Percentiles rank a stretch among this genome's conserved stretches.
phyloP scores from a whole-genome alignment of 257 asterid genomes.

The Gardenia jasminoides region DNA sequence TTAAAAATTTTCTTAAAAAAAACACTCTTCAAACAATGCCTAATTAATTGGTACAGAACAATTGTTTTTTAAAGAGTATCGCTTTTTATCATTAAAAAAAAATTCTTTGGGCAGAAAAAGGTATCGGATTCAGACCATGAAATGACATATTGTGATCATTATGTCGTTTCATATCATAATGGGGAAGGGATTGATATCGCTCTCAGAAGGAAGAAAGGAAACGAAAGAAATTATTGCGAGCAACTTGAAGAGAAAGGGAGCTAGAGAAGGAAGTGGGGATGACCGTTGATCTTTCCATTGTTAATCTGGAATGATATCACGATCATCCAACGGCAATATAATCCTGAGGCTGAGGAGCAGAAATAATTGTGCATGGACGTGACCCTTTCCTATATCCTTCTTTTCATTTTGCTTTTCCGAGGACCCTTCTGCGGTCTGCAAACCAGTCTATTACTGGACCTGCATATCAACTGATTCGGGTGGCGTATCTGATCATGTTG shows the following conservation, averaged over 20 bases:
- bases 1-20: too few relatives aligned
- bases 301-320: too few relatives aligned
- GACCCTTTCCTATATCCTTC: background rate
- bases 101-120: too few relatives aligned
- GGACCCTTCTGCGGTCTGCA: background rate
- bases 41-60: too few relatives aligned
- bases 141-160: conserved; percentile 6
- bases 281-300: background rate
- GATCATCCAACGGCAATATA: background rate
- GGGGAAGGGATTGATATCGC: background rate
- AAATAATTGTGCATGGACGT: background rate
- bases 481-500: conserved; percentile 6
- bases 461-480: conserved; percentile 17
- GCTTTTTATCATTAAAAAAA: too few relatives aligned
- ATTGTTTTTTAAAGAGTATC: too few relatives aligned
- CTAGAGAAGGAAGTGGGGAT: background rate
- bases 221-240: background rate
- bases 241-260: background rate
- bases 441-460: conserved; percentile 2
- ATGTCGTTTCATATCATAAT: conserved; percentile 1
- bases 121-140: background rate
- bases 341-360: background rate
- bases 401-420: conserved; percentile 8
- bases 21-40: too few relatives aligned
- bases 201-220: background rate